Evolutionary conservation across 208 protist species (phyloP).

Genomic region (Novymonas esmeraldas): DNA sequence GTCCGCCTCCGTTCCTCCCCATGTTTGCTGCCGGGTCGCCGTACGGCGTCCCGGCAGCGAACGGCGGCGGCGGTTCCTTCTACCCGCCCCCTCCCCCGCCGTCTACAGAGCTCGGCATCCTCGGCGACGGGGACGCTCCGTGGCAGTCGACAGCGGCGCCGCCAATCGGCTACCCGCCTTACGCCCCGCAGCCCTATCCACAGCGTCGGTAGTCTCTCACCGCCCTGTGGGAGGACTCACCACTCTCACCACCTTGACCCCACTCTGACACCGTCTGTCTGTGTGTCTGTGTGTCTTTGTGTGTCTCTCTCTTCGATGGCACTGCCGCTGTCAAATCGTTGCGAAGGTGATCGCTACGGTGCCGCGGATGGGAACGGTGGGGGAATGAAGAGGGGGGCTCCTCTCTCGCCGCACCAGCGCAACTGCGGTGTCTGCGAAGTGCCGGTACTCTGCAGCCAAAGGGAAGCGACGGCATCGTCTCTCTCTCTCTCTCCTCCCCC

Average conservation of each 20-base stretch:
- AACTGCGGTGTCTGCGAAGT: too few species aligned
- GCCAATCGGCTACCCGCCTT: constrained; percentile 8
- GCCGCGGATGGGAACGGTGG: too few species aligned
- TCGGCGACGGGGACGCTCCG: constrained; percentile 16
- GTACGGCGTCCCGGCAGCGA: background rate
- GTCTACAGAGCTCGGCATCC: constrained; percentile 11
- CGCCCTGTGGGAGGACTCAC: too few species aligned
- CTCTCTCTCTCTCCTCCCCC: background rate
- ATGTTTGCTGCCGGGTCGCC: background rate
- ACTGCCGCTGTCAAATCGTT: background rate
- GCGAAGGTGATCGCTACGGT: too few species aligned
- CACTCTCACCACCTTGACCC: too few species aligned
- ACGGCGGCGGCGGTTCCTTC: background rate
- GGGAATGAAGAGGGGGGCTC: too few species aligned
- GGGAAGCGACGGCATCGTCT: background rate
- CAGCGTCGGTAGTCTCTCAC: background rate
- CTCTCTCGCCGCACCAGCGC: too few species aligned
- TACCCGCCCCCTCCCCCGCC: background rate
- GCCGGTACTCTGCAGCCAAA: background rate
- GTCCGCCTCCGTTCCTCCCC: constrained; percentile 7
- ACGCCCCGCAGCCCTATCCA: background rate
- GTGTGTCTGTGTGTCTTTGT: too few species aligned
- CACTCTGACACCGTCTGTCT: too few species aligned
- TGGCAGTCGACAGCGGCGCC: constrained; percentile 6
- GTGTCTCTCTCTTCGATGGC: too few species aligned